Evolutionary conservation across 2,329 filamentous ascomycete species (phyloP), one percentile per base, ranked within the genome.

Genomic region (Fusarium sp.): DNA sequence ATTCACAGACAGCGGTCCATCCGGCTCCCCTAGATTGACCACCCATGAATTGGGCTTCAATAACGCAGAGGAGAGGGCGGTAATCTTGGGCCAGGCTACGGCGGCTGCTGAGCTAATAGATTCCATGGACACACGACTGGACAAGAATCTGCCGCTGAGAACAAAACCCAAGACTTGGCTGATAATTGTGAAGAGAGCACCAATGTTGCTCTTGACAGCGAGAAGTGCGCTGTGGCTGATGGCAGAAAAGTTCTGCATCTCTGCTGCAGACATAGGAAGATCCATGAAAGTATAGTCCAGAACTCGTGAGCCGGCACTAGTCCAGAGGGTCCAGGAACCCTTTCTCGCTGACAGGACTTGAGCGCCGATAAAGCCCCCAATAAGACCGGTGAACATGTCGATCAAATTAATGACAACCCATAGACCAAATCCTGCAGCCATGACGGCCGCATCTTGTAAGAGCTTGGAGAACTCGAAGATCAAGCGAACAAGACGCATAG

Each of bases 181-280:
- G 2, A 85, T 54, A 8, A 78, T 73, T 3, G 80, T 76, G 9
- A 87, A 71, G 1, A 83, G 73, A 13, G 78, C 71, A 6, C 77
- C 75, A 29, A 91, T 78, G 31, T 87, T 81, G 31, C 79, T 79
- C 75, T 92, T 89, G 59, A 93, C 82, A 6, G 83, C 79, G 39
- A 88, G 81, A 33, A 94, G 80, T 11, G 92, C 90, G 61, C 90
- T 88, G 74, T 94, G 92, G 60, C 92, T 93, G 70, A 92, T 83
- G 43, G 91, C 89, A 0, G 92, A 94, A 73, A 94, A 94, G 73
- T 91, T 89, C 50, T 91, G 91, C 57, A 94, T 87, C 74, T 94
- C 92, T 4, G 87, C 83, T 2, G 85, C 83, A 23, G 86, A 81
- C 53, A 85, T 78, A 2, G 84, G 83, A 28, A 86, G 78, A 33